Conservation (phyloP, 2,329 filamentous ascomycete species). For the Cladorrhinum sp. region DNA sequence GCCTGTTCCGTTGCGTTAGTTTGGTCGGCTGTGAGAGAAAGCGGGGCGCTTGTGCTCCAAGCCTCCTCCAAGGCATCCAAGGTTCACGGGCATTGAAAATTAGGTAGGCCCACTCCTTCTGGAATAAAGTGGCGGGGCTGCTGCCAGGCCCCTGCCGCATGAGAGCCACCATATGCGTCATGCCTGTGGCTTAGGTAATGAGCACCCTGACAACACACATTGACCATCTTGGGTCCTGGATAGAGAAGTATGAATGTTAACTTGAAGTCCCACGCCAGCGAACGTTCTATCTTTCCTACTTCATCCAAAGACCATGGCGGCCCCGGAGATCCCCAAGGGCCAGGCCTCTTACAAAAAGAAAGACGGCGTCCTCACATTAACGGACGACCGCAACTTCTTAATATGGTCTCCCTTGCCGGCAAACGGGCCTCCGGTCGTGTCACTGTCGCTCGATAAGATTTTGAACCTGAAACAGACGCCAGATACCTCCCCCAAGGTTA, state of each 20-base stretch:
- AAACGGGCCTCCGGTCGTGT: constrained; percentile 62
- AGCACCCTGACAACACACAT: too few species aligned
- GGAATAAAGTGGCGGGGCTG: not conserved
- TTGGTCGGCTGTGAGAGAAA: not conserved
- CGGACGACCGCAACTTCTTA: constrained; percentile 68
- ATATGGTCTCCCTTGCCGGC: constrained; percentile 75
- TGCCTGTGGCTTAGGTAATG: too few species aligned
- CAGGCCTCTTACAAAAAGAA: constrained; percentile 90
- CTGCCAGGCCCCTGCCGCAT: not conserved
- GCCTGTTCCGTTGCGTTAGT: not conserved
- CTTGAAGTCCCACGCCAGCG: too few species aligned
- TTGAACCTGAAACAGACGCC: constrained; percentile 95
- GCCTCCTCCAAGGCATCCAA: too few species aligned
- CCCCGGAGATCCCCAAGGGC: constrained; percentile 51
- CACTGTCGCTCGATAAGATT: constrained; percentile 71
- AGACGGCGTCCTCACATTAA: constrained; percentile 77
- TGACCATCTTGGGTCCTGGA: too few species aligned
- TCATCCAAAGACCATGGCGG: not conserved
- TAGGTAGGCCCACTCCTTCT: not conserved
- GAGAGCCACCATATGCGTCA: too few species aligned
- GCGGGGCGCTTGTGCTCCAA: not conserved
- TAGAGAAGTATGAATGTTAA: too few species aligned
- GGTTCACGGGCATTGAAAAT: not conserved
- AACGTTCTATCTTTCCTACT: too few species aligned
- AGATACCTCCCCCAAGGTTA: constrained; percentile 81